These are phyloP conservation scores for Arthroderma uncinatum DNA, from an alignment of 2,329 filamentous ascomycete genomes.

Conservation along the genomic window DNA sequence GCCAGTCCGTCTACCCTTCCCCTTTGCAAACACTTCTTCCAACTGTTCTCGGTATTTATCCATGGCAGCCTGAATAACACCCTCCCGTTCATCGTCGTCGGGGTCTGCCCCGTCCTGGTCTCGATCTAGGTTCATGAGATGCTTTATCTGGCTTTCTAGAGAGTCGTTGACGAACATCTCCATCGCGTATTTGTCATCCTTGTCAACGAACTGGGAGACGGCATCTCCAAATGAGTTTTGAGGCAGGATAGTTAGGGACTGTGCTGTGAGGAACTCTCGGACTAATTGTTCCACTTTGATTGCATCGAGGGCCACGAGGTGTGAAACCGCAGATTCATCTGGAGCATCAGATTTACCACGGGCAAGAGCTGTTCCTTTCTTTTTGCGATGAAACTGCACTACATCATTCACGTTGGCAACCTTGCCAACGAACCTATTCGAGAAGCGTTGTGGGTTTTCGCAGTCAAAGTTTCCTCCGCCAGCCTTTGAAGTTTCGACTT, in stretches of 20 bases:
- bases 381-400: slow-evolving; percentile 84
- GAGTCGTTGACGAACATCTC: slow-evolving; percentile 66
- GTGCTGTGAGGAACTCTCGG: slow-evolving; percentile 71
- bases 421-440: slow-evolving; percentile 76
- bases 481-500: slow-evolving; percentile 78
- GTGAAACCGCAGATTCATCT: slow-evolving; percentile 51
- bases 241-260: slow-evolving; percentile 84
- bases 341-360: slow-evolving; percentile 47
- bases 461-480: slow-evolving; percentile 79
- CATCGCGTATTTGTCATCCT: slow-evolving; percentile 90
- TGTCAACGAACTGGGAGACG: slow-evolving; percentile 83
- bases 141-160: slow-evolving; percentile 57
- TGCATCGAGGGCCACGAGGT: slow-evolving; percentile 54
- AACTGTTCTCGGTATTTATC: slow-evolving; percentile 57
- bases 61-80: slow-evolving; percentile 63
- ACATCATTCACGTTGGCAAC: slow-evolving; percentile 94
- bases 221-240: slow-evolving; percentile 89
- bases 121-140: slow-evolving; percentile 56
- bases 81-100: slow-evolving; percentile 54
- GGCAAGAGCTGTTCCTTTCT: slow-evolving; percentile 42
- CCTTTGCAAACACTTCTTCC: slow-evolving; percentile 60
- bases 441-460: slow-evolving; percentile 93
- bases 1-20: slow-evolving; percentile 41
- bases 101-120: slow-evolving; percentile 59
- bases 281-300: slow-evolving; percentile 85